Evolutionary conservation across 371 early-diverging fungal species (phyloP), one percentile per base, ranked within the genome.

Genomic region (Mortierella sp.): DNA sequence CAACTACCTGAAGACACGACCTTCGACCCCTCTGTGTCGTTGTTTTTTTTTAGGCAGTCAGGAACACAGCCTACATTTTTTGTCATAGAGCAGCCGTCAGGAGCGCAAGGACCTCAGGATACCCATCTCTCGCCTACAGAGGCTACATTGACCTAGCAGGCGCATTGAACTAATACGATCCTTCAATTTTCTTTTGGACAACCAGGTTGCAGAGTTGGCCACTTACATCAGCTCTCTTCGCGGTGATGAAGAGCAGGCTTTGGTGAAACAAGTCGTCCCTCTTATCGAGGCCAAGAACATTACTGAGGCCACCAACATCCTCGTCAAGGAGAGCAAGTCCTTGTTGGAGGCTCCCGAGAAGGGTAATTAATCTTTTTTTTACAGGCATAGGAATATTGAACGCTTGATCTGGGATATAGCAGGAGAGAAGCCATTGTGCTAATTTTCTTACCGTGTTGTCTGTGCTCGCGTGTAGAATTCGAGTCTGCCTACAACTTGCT

Each of bases 401-500:
- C 21, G 14, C n/a, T 11, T 8, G 37, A 48, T 70, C 40, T 61
- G 19, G 34, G 28, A 48, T 26, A 31, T 16, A 31, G 44, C 34
- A 43, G 10, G 37, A 37, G 34, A 34, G 40, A 34, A 34, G 5
- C 37, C 40, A 48, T 8, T 13, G 53, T n/a, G 31, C 26, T 34
- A 61, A 61, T 26, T 10, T 50, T 19, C 16, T 37, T 26, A 44
- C 34, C 55, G 50, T 26, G 5, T 16, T 61, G 61, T 61, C 1
- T 77, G 48, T 74, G 31, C n/a, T 16, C 40, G n/a, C 61, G n/a
- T 50, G 2, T 82, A 95, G 95, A 95, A 79, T 91, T 94, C 57
- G 95, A 95, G 87, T 86, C 91, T 78, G 92, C 92, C 61, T 94
- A 92, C 91, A 95, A 94, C 82, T 88, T 94, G 77, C 84, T 93